These are phyloP conservation scores for Fusarium graminum DNA, from an alignment of 2,329 filamentous ascomycete genomes.

Conservation along the genomic window DNA sequence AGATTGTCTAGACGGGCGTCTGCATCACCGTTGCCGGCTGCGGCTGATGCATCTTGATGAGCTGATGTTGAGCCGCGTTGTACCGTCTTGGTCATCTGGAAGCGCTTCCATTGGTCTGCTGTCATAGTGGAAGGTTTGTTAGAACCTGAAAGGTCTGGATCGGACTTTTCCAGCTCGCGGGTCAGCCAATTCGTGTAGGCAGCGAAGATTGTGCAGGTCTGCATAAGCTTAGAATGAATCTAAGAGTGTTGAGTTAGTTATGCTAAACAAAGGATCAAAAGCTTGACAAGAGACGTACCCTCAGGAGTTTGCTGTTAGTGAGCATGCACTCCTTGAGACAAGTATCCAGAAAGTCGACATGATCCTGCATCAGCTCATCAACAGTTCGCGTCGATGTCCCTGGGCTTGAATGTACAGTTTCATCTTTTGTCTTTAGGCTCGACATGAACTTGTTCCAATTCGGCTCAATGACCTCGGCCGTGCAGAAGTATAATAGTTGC, in stretches of 20 bases:
- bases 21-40: slow-evolving; percentile 51
- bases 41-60: slow-evolving; percentile 54
- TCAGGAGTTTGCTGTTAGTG: slow-evolving; percentile 93
- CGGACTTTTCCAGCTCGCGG: slow-evolving; percentile 84
- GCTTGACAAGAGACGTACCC: slow-evolving; percentile 67
- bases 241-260: slow-evolving; percentile 54
- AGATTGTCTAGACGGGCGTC: slow-evolving; percentile 76
- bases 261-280: background rate
- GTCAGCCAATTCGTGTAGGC: slow-evolving; percentile 89
- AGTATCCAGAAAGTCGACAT: slow-evolving; percentile 97
- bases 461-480: slow-evolving; percentile 95
- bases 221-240: slow-evolving; percentile 98
- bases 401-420: slow-evolving; percentile 48
- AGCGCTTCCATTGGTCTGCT: slow-evolving; percentile 70
- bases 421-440: slow-evolving; percentile 76
- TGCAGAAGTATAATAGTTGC: slow-evolving; percentile 96
- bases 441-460: slow-evolving; percentile 97
- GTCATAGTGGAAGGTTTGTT: slow-evolving; percentile 72
- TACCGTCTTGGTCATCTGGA: slow-evolving; percentile 63
- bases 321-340: slow-evolving; percentile 99
- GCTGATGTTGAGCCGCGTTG: slow-evolving; percentile 53
- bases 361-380: slow-evolving; percentile 98
- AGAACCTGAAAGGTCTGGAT: slow-evolving; percentile 78
- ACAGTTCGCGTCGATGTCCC: slow-evolving; percentile 75
- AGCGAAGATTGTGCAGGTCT: slow-evolving; percentile 94